phyloP scores from a whole-genome alignment of 129 eudicot species.

The Sambucus nigra region DNA sequence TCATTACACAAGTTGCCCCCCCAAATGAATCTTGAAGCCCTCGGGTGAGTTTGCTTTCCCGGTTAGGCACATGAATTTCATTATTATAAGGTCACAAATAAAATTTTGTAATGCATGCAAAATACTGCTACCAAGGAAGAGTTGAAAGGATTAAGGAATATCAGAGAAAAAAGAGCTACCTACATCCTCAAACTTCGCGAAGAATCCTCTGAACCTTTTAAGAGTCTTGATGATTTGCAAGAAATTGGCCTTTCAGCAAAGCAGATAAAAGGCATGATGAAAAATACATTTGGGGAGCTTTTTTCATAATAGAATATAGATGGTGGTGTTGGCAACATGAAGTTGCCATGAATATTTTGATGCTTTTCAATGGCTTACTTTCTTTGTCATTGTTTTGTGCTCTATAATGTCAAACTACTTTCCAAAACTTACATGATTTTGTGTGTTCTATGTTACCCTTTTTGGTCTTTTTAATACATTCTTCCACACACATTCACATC shows the following conservation, averaged over 20 bases:
- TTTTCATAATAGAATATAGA: constrained; percentile 15
- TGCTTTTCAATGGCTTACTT: background rate
- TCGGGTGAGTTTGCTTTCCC: constrained; percentile 77
- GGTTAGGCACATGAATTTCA: constrained; percentile 64
- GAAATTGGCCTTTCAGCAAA: constrained; percentile 80
- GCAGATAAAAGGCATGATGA: constrained; percentile 77
- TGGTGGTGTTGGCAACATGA: background rate
- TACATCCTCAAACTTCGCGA: constrained; percentile 75
- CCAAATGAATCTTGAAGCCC: constrained; percentile 75
- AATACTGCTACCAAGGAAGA: constrained; percentile 71
- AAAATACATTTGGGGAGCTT: constrained; percentile 46
- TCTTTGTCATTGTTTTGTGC: background rate
- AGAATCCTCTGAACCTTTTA: constrained; percentile 78
- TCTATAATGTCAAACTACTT: background rate
- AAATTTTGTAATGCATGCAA: constrained; percentile 62
- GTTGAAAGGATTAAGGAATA: constrained; percentile 62
- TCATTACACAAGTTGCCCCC: constrained; percentile 39
- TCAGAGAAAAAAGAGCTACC: constrained; percentile 80
- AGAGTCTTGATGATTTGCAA: constrained; percentile 69
- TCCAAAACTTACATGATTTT: background rate
- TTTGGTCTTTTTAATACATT: no score
- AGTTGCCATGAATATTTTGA: background rate
- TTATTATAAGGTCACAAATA: constrained; percentile 49
- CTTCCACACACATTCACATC: no score
- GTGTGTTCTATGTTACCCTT: background rate